Evolutionary conservation across 768 basidiomycete species (phyloP), one percentile per base, ranked within the genome.

Genomic region (Suillus hirtellus): DNA sequence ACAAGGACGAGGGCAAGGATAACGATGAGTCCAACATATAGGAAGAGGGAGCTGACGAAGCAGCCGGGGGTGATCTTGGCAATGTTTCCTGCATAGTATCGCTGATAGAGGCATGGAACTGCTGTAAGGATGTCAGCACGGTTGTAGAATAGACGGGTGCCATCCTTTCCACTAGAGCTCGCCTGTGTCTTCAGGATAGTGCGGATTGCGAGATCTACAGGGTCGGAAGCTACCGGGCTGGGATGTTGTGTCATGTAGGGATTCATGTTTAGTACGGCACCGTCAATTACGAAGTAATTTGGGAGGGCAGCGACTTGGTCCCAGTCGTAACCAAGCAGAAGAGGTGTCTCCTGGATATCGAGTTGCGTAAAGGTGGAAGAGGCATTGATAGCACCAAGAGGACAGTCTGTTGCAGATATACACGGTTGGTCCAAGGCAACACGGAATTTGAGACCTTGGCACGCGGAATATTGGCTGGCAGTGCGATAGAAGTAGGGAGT

Each of bases 1-100:
- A 93, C 88, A 65, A 98, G 76, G 38, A 99, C 92, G 64, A 99
- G 87, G 35, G 85, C 85, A 61, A 99, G 86, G 71, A 99, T 95
- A 78, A 99, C 88, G 74, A 94, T 85, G 63, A 99, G 84, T 62
- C 94, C 93, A 34, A 88, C 79, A 73, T 97, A 99, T 59, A 99
- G 88, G 74, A 99, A 87, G 34, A 99, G 81, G 53, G 86, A 84
- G 38, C 95, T 90, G 44, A 95, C 87, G 76, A 98, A 96, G 77
- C 97, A 99, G 9, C 96, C 96, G 7, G 97, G 94, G 0, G 95
- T 89, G 72, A 97, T 82, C 78, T 98, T 97, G 81, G 98, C 97
- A 66, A 99, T 98, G 73, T 92, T 90, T 24, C 97, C 97, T 0
- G 95, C 96, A 59, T 86, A 86, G 75, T 97, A 99, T 14, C 97